A percentile compares a stretch with the other conserved stretches of the same genome.
phyloP scores from a whole-genome alignment of 2,329 filamentous ascomycete species.

The Tolypocladium paradoxum region DNA sequence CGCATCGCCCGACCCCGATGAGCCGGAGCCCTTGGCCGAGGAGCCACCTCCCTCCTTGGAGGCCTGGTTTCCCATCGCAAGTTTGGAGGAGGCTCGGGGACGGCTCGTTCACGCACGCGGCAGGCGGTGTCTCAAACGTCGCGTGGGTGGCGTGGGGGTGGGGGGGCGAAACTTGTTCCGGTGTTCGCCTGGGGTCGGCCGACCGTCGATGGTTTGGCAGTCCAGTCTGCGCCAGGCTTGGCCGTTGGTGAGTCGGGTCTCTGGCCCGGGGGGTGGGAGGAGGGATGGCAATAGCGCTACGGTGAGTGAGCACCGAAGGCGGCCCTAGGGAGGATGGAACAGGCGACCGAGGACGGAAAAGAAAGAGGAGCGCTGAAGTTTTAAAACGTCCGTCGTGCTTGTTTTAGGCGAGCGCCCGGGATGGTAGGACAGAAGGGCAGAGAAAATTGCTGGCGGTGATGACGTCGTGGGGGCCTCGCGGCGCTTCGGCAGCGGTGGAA shows the following conservation, averaged over 20 bases:
- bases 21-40: slow-evolving; percentile 38
- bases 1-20: slow-evolving; percentile 30
- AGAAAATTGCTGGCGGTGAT: slow-evolving; percentile 5
- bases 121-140: slow-evolving; percentile 15
- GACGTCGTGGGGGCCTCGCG: slow-evolving; percentile 8
- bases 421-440: slow-evolving; percentile 4
- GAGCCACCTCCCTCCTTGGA: slow-evolving; percentile 48
- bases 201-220: neutral
- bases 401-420: slow-evolving; percentile 20
- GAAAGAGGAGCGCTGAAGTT: slow-evolving; percentile 32
- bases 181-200: neutral
- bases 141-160: slow-evolving; percentile 14
- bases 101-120: slow-evolving; percentile 1
- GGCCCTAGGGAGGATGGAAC: slow-evolving; percentile 42
- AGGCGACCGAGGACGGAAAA: slow-evolving; percentile 39
- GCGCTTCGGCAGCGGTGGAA: slow-evolving; percentile 6
- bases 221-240: neutral
- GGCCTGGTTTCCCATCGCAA: slow-evolving; percentile 63
- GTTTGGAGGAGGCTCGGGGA: slow-evolving; percentile 3
- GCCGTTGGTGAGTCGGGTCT: neutral
- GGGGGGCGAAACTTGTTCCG: neutral
- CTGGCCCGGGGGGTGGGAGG: neutral
- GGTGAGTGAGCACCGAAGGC: slow-evolving; percentile 1
- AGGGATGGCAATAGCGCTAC: neutral
- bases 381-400: slow-evolving; percentile 39